These are phyloP conservation scores for Hortaea werneckii DNA, from an alignment of 2,329 filamentous ascomycete genomes.

Conservation along the genomic window DNA sequence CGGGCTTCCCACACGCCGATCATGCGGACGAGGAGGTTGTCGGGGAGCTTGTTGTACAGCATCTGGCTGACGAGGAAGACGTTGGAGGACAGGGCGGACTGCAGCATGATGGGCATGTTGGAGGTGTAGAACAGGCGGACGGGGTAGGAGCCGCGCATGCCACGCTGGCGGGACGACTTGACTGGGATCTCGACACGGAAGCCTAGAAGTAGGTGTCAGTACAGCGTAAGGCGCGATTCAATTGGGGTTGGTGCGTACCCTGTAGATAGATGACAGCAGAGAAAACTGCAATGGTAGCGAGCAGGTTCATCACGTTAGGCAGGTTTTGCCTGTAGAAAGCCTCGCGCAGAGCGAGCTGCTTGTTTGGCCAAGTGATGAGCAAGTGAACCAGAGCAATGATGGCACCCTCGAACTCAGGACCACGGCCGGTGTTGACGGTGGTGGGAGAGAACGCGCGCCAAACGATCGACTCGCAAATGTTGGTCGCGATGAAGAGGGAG, in stretches of 20 bases:
- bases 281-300: slow-evolving; percentile 88
- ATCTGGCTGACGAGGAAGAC: slow-evolving; percentile 99
- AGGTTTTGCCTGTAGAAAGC: slow-evolving; percentile 99
- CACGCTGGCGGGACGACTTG: slow-evolving; percentile 98
- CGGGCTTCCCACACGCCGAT: slow-evolving; percentile 98
- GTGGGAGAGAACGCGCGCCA: slow-evolving; percentile 99
- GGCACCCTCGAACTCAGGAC: slow-evolving; percentile 96
- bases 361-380: slow-evolving; percentile 97
- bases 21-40: slow-evolving; percentile 95
- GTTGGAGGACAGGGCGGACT: slow-evolving; percentile 97
- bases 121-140: slow-evolving; percentile 99
- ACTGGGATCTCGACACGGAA: slow-evolving; percentile 99
- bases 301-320: slow-evolving; percentile 97
- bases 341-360: slow-evolving; percentile 95
- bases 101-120: slow-evolving; percentile 99
- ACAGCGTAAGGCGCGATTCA: neutral
- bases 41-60: slow-evolving; percentile 97
- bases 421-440: slow-evolving; percentile 98
- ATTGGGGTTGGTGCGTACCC: slow-evolving; percentile 10
- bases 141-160: slow-evolving; percentile 95
- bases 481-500: slow-evolving; percentile 98
- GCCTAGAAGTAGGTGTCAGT: slow-evolving; percentile 52
- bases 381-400: slow-evolving; percentile 97
- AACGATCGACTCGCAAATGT: slow-evolving; percentile 99
- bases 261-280: slow-evolving; percentile 87